phyloP scores from a whole-genome alignment of 768 basidiomycete genomes.

The Russula emetica region DNA sequence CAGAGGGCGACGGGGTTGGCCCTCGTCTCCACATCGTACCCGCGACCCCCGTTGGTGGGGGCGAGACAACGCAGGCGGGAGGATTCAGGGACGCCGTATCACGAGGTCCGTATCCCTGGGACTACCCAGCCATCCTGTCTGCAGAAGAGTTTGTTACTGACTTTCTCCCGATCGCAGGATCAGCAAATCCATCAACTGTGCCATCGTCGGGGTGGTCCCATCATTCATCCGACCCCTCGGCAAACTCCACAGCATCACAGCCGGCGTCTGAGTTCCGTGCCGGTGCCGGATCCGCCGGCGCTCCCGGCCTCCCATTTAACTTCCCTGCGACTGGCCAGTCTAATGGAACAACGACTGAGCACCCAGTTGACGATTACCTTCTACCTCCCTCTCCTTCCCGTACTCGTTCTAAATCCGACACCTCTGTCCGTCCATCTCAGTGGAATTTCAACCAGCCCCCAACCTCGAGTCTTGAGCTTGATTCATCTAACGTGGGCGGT shows the following conservation, averaged over 20 bases:
- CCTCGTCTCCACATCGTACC: conserved; percentile 77
- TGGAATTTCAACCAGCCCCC: conserved; percentile 23
- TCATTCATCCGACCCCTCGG: conserved; percentile 31
- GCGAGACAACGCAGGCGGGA: conserved; percentile 42
- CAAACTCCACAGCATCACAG: conserved; percentile 24
- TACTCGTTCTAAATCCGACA: conserved; percentile 27
- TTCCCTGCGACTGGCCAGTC: conserved; percentile 16
- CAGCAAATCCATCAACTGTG: conserved; percentile 27
- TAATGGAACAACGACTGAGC: conserved; percentile 10
- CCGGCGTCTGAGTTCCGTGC: conserved; percentile 15
- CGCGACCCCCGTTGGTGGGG: conserved; percentile 71
- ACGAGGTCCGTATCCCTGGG: conserved; percentile 44
- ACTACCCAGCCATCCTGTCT: conserved; percentile 5
- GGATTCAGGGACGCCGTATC: conserved; percentile 52
- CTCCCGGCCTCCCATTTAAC: conserved; percentile 24
- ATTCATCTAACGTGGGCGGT: conserved; percentile 3
- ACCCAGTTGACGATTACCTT: conserved; percentile 26
- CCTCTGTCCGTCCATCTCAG: conserved; percentile 24
- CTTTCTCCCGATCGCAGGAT: conserved; percentile 23
- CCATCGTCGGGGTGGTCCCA: conserved; percentile 24
- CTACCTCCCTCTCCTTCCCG: conserved; percentile 28
- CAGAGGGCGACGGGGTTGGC: conserved; percentile 49
- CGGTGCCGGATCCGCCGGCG: conserved; percentile 22
- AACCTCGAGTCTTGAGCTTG: neutral
- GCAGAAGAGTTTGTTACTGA: conserved; percentile 18